phyloP scores from a whole-genome alignment of 768 basidiomycete genomes.

The Tricholoma sp. region DNA sequence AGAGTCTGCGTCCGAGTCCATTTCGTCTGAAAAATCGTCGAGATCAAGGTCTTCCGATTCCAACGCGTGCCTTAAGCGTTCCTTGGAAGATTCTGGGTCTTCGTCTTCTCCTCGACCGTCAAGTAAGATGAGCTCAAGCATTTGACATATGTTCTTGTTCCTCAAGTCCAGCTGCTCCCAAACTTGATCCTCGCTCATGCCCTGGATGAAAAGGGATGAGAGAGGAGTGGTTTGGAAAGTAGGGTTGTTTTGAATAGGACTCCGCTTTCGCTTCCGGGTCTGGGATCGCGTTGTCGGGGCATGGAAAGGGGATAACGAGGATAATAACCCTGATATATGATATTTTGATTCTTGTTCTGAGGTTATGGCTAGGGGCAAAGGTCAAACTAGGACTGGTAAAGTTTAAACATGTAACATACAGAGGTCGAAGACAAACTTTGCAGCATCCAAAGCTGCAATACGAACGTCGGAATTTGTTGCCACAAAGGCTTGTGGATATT shows the following conservation, averaged over 20 bases:
- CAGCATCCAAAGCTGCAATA: slow-evolving; percentile 55
- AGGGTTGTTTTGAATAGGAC: slow-evolving; percentile 24
- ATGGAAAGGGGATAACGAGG: slow-evolving; percentile 59
- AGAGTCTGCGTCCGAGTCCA: slow-evolving; percentile 18
- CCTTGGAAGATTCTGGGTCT: slow-evolving; percentile 21
- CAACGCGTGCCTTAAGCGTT: slow-evolving; percentile 18
- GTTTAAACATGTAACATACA: slow-evolving; percentile 38
- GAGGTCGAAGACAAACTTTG: slow-evolving; percentile 72
- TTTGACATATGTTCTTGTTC: slow-evolving; percentile 60
- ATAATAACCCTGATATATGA: slow-evolving; percentile 60
- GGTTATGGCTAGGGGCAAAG: slow-evolving; percentile 45
- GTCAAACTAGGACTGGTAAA: slow-evolving; percentile 7
- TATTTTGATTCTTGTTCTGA: slow-evolving; percentile 63
- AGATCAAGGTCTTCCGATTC: slow-evolving; percentile 30
- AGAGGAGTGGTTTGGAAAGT: slow-evolving; percentile 64
- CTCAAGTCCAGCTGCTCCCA: slow-evolving; percentile 94
- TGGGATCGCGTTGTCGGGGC: slow-evolving; percentile 77
- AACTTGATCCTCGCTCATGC: slow-evolving; percentile 80
- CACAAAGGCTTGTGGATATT: slow-evolving; percentile 51
- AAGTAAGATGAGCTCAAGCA: slow-evolving; percentile 55
- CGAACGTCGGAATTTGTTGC: slow-evolving; percentile 49
- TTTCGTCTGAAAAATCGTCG: slow-evolving; percentile 26
- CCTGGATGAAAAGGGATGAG: slow-evolving; percentile 66
- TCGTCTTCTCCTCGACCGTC: slow-evolving; percentile 32
- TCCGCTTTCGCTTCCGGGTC: slow-evolving; percentile 37